Evolutionary conservation across 768 basidiomycete species (phyloP), one percentile per base, ranked within the genome.

Genomic region (Russula earlei): DNA sequence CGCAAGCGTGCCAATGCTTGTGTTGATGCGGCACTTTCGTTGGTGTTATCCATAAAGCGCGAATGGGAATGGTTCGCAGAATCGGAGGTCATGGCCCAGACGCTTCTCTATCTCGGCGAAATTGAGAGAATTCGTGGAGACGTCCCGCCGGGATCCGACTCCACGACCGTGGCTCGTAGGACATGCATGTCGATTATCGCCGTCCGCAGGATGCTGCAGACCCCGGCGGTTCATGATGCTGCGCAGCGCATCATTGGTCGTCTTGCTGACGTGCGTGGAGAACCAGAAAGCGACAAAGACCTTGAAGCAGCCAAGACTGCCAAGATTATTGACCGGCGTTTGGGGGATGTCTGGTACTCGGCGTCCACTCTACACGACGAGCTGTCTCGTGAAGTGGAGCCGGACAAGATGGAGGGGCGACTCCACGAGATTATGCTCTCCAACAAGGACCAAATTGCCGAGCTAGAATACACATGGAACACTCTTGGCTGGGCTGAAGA

Each of bases 31-130:
- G 36, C 53, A 25, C 36, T 59, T 2, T 50, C 53, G 19, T 53
- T 59, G 17, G 53, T 59, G 12, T 49, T 59, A 10, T 54, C 52
- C 43, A 51, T 55, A 53, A 29, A 59, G 5, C 29, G 43, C 43
- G 38, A 55, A 7, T 59, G 58, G 58, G 43, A 51, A n/a, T 59
- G 58, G 58, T 51, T 55, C 34, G 48, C 53, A 10, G 53, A 59
- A 20, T 31, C 31, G 5, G 54, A 59, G 34, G 42, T 25, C n/a
- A 47, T 59, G 43, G 24, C 49, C 4, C 54, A 55, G 20, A 41
- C 36, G 8, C 58, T 59, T 4, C 22, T 25, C 12, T 59, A 55
- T 41, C 58, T 59, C 24, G 48, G 52, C 14, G 48, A 24, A n/a
- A n/a, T n/a, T n/a, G n/a, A n/a, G n/a, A n/a, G n/a, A n/a, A n/a